Base-by-base conservation (phyloP, 352 stramenopile genomes). In the Globisporangium barbulae region DNA sequence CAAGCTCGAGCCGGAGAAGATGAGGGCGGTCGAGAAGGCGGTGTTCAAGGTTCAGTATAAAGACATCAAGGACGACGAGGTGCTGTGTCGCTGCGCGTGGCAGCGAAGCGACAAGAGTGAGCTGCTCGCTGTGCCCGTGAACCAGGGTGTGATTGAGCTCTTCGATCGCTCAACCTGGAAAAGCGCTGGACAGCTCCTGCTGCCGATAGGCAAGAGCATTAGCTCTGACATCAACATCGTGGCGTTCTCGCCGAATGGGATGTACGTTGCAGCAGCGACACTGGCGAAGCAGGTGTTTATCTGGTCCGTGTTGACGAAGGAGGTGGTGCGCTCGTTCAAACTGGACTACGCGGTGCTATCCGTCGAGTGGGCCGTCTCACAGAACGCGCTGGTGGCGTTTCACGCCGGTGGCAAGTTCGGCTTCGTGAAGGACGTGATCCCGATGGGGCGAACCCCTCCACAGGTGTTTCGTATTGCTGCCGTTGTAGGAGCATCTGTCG, bases 171-270 rank as follows among this genome's bases (percentile, higher is more conserved):
- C 71, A 10, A 74, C 63, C 3, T 95, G 86, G 84, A 63, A 66
- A 25, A 81, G 68, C 21, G 63, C 60, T 10, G 50, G 63, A 1
- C 75, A 73, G 45, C 47, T 95, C 10, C 64, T 81, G 65, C 65
- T 95, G 10, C 86, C 86, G 1, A 73, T 86, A 22, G 76, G 75
- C 48, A 79, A 73, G 30, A 89, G 78, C 47, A 85, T 71, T 17
- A 69, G 61, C 50, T 67, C 84, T 5, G 81, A 93, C 66, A 66
- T 93, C 33, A 88, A 91, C 53, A 74, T 90, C 33, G 22, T 93
- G 22, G 75, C 68, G 13, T 93, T 95, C 64, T 95, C 86, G 9
- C 81, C 84, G 0, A 93, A 95, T 63, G 86, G 86, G n/a, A 63
- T 75, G 41, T 92, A 93, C 56, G 64, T 95, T 21, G 81, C 79